Base-by-base conservation (phyloP, 306 rosid genomes). In the Ceratonia siliqua region DNA sequence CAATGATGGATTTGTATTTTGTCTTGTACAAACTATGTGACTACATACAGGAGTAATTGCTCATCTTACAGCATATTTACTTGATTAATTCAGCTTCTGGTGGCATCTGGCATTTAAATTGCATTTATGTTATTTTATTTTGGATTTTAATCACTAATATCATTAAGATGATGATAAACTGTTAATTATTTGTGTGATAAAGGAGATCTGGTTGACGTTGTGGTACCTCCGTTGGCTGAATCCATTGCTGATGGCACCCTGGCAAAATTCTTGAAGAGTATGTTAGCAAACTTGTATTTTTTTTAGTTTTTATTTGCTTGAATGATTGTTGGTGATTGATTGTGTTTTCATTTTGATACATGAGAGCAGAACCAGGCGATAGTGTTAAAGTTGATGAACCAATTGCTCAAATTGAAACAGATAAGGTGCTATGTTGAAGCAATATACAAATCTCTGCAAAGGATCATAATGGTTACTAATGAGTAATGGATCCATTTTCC, bases 321-420 rank as follows among this genome's bases (percentile, higher is more conserved):
- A 57, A 41, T 59, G 13, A 43, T 54, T 64, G 28, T 38, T 66
- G 63, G 42, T 76, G 58, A 71, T 9, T 81, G 63, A 85, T 68
- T n/a, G n/a, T 62, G 32, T 63, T 20, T 35, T 58, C 20, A n/a
- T 56, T 78, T 72, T 78, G 74, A 68, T 78, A 49, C 24, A 20
- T 80, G 85, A 24, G 79, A 48, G 53, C 87, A 91, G 97, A 82
- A 66, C 82, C 89, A 45, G 97, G 95, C 53, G 95, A 91, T 79
- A 73, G 82, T 55, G 97, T 91, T 68, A 86, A 78, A 82, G 73
- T 80, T 74, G 97, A 91, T 58, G 97, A 91, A 74, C 85, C 92
- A 38, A 87, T 91, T 82, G 95, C 97, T 84, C 92, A 91, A 70
- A 87, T 91, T 61, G 97, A 89, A 81, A 91, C 97, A 30, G 97